These are phyloP conservation scores for Termitomyces sp. DNA, from an alignment of 768 basidiomycete species.

Conservation along the genomic window DNA sequence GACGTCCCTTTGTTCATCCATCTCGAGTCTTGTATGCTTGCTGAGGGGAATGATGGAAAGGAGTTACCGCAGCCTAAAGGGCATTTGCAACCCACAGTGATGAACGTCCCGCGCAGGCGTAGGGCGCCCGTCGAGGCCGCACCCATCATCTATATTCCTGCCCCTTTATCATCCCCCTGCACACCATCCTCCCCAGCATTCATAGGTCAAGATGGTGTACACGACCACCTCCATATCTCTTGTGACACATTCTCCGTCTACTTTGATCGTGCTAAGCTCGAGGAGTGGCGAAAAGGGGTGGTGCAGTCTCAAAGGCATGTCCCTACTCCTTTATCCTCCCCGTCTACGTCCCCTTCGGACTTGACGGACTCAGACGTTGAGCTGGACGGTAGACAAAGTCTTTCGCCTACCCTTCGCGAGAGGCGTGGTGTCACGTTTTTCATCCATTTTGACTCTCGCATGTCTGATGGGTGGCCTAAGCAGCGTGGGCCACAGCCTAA, in stretches of 20 bases:
- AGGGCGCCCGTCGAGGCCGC: not conserved
- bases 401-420: not conserved
- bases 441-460: not conserved
- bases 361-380: too few relatives aligned
- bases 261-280: not conserved
- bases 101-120: not conserved
- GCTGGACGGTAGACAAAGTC: too few relatives aligned
- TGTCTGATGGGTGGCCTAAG: not conserved
- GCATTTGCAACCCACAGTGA: not conserved
- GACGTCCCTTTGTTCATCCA: not conserved
- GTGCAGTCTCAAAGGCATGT: not conserved
- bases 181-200: too few relatives aligned
- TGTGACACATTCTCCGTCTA: too few relatives aligned
- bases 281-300: not conserved
- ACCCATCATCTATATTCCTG: too few relatives aligned
- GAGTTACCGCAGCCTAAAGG: not conserved
- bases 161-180: not conserved
- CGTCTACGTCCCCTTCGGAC: not conserved
- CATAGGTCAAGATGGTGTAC: too few relatives aligned
- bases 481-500: not conserved
- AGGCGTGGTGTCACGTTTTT: not conserved
- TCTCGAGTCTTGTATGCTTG: not conserved
- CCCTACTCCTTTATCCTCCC: not conserved
- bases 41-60: not conserved
- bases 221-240: too few relatives aligned